Base-by-base conservation (phyloP, 768 basidiomycete genomes). In the Sarcomyxa edulis region DNA sequence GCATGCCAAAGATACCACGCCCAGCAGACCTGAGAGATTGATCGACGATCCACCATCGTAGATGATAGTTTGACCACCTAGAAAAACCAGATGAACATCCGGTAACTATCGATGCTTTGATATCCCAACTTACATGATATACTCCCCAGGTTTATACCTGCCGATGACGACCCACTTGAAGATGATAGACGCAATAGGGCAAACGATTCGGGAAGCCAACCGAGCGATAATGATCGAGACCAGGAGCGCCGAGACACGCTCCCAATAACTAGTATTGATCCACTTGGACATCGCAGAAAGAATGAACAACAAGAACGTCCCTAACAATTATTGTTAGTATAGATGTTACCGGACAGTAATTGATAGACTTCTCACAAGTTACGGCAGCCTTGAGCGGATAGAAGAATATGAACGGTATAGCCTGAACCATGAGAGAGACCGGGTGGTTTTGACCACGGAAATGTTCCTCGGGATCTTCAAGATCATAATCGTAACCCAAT, bases 131-230 rank as follows among this genome's bases (percentile, higher is more conserved):
- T 48, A 66, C 64, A 61, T 59, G 39, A 50, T 56, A 43, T 69
- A 61, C 1, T 46, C 54, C 6, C 66, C 67, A 5, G 59, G 51
- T 42, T 52, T 61, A 51, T 71, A 68, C 20, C 50, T 48, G 2
- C 71, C 69, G 31, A 73, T 70, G 34, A 71, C 55, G 27, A 65
- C 23, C 69, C 71, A 73, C 37, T 73, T 71, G 59, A 71, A 67
- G 7, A 52, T 9, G 35, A 71, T 70, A 0, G 69, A 58, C 4
- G 49, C 42, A 16, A 71, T 22, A 2, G 71, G 71, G 18, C 58
- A 60, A 18, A 67, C 39, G 26, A 65, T 53, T 12, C 65, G 57
- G 12, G 58, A 57, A 4, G 52, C 39, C 4, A 66, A 35, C 20
- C 68, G 54, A 0, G 66, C 67, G 14, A 49, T 47, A 15, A 60